These are phyloP conservation scores for Kregervanrija fluxuum DNA, from an alignment of 805 yeast species.

Conservation along the genomic window DNA sequence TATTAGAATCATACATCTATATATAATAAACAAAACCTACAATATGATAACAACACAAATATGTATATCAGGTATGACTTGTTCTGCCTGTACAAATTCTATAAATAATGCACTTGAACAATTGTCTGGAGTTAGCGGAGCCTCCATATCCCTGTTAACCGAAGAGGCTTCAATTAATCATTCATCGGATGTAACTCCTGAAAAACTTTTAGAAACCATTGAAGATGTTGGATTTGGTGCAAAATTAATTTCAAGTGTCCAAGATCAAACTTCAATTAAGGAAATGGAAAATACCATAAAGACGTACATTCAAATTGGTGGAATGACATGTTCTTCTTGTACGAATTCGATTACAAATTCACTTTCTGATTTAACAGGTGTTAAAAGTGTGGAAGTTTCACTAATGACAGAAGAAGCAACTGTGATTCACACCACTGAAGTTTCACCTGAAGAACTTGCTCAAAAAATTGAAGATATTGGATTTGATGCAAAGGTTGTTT, in stretches of 20 bases:
- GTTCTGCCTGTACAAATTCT: constrained; percentile 59
- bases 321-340: constrained; percentile 94
- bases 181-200: constrained; percentile 23
- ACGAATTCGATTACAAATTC: constrained; percentile 50
- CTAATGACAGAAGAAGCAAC: constrained; percentile 69
- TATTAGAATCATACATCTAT: neutral
- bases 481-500: constrained; percentile 33
- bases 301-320: constrained; percentile 35
- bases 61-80: constrained; percentile 66
- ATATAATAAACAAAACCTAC: too few species aligned
- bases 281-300: neutral
- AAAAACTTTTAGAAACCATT: constrained; percentile 34
- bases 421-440: constrained; percentile 37
- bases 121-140: constrained; percentile 26
- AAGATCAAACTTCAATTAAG: neutral
- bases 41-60: constrained; percentile 5
- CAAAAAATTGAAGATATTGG: constrained; percentile 71
- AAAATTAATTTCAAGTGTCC: constrained; percentile 3
- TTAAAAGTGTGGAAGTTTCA: constrained; percentile 49
- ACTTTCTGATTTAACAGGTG: constrained; percentile 16
- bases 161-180: constrained; percentile 58
- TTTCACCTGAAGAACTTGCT: constrained; percentile 30
- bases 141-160: constrained; percentile 61
- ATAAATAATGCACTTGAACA: constrained; percentile 39
- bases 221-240: constrained; percentile 43